These are phyloP conservation scores for Scopulariopsis brevicaulis DNA, from an alignment of 2,329 filamentous ascomycete species.

Conservation along the genomic window DNA sequence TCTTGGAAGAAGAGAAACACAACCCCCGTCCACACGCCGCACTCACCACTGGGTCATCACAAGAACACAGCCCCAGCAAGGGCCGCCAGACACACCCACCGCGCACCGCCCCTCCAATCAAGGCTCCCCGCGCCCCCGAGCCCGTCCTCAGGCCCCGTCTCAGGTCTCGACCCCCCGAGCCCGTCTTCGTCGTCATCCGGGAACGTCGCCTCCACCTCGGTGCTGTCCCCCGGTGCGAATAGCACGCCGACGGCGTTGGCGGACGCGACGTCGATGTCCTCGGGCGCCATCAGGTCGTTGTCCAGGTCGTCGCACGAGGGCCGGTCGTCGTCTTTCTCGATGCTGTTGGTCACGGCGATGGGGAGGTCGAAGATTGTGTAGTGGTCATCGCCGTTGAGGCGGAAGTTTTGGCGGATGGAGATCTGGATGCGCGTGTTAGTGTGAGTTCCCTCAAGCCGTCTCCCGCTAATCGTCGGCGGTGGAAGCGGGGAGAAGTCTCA, in stretches of 20 bases:
- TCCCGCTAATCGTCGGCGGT: neutral
- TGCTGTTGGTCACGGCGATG: constrained; percentile 56
- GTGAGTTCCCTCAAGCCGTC: neutral
- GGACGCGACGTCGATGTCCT: constrained; percentile 27
- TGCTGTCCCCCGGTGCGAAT: constrained; percentile 40
- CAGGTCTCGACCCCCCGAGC: constrained; percentile 15
- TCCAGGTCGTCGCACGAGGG: constrained; percentile 36
- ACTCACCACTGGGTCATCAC: neutral
- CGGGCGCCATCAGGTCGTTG: constrained; percentile 36
- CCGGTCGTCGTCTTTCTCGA: constrained; percentile 29
- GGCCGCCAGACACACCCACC: neutral
- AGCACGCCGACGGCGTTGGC: constrained; percentile 33
- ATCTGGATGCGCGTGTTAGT: constrained; percentile 28
- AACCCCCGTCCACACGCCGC: neutral
- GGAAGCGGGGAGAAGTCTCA: constrained; percentile 16
- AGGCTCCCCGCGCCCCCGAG: constrained; percentile 17
- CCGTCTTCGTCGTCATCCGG: constrained; percentile 7
- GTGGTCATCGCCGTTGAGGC: constrained; percentile 48
- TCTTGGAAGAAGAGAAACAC: neutral
- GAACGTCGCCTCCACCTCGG: constrained; percentile 21
- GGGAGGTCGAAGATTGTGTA: constrained; percentile 65
- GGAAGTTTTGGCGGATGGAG: constrained; percentile 60
- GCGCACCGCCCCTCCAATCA: constrained; percentile 13
- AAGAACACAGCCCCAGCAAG: neutral
- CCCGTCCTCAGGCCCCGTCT: constrained; percentile 18